Percentiles rank a stretch among this genome's conserved stretches.
Conservation (phyloP, 495 filamentous ascomycete genomes). For the Tuber indicum region DNA sequence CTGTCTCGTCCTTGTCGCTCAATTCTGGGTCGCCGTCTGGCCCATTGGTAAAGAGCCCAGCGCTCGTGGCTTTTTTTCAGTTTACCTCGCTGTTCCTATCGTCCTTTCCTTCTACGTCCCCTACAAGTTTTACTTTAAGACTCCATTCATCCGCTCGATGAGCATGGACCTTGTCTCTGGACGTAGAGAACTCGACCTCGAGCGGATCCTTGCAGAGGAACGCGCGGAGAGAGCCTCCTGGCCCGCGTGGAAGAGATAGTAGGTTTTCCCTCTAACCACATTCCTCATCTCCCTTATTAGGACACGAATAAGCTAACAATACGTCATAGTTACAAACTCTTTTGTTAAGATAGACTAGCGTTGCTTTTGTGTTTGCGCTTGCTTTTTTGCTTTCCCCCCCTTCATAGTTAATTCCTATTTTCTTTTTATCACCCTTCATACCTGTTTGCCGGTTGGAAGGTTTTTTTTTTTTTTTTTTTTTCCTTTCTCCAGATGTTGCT, state of each 20-base stretch:
- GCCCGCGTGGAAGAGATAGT: constrained; percentile 81
- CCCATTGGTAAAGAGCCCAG: constrained; percentile 56
- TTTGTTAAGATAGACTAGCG: constrained; percentile 46
- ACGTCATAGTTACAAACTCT: constrained; percentile 47
- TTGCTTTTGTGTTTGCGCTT: background rate
- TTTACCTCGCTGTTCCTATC: constrained; percentile 76
- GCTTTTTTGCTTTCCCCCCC: constrained; percentile 1
- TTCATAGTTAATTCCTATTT: background rate
- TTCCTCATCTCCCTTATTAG: no score
- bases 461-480: background rate
- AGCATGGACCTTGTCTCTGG: constrained; percentile 87
- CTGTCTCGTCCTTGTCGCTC: constrained; percentile 71
- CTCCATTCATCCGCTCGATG: constrained; percentile 55
- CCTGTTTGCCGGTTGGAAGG: background rate
- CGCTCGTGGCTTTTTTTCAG: constrained; percentile 61
- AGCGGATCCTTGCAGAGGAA: constrained; percentile 69
- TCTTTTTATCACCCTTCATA: background rate
- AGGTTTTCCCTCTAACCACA: constrained; percentile 39
- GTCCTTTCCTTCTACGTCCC: constrained; percentile 66
- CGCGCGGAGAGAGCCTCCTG: constrained; percentile 61
- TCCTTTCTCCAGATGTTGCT: background rate
- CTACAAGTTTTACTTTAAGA: constrained; percentile 73
- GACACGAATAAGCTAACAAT: constrained; percentile 14
- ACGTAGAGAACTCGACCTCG: constrained; percentile 76
- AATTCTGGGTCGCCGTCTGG: constrained; percentile 88